Percentiles rank a stretch among this genome's conserved stretches.
These are phyloP conservation scores for Thraustochytrium sp. DNA, from an alignment of 352 stramenopile species.

Conservation along the genomic window DNA sequence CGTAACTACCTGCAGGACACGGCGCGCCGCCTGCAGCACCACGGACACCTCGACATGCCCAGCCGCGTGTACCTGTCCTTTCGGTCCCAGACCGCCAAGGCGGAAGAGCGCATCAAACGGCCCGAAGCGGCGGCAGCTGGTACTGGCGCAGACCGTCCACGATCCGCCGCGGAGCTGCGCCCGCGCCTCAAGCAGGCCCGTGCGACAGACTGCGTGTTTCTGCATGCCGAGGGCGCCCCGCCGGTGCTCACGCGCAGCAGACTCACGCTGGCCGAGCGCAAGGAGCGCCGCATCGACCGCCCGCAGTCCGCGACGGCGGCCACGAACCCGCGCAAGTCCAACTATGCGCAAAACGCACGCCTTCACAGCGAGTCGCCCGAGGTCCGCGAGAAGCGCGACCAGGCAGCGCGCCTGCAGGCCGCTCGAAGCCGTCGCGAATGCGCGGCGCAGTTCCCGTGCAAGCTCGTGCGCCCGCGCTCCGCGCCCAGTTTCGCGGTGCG, in stretches of 20 bases:
- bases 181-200: background rate
- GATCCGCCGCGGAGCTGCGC: background rate
- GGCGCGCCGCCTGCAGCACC: background rate
- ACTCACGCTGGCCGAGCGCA: background rate
- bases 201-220: slow-evolving; percentile 12
- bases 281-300: background rate
- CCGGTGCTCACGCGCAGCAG: background rate
- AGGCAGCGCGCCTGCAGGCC: background rate
- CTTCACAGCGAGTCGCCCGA: background rate
- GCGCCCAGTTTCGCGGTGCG: background rate
- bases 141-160: no score
- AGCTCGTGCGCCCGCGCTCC: background rate
- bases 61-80: slow-evolving; percentile 20
- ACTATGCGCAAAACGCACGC: background rate
- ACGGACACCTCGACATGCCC: slow-evolving; percentile 18
- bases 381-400: background rate
- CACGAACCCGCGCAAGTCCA: background rate
- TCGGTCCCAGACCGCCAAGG: slow-evolving; percentile 23
- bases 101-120: background rate
- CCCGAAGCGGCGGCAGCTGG: no score
- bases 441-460: background rate
- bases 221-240: background rate
- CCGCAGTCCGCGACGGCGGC: background rate
- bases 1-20: background rate
- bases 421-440: background rate